phyloP scores from a whole-genome alignment of 2,329 filamentous ascomycete species.

The Pestalotiopsis sp. region DNA sequence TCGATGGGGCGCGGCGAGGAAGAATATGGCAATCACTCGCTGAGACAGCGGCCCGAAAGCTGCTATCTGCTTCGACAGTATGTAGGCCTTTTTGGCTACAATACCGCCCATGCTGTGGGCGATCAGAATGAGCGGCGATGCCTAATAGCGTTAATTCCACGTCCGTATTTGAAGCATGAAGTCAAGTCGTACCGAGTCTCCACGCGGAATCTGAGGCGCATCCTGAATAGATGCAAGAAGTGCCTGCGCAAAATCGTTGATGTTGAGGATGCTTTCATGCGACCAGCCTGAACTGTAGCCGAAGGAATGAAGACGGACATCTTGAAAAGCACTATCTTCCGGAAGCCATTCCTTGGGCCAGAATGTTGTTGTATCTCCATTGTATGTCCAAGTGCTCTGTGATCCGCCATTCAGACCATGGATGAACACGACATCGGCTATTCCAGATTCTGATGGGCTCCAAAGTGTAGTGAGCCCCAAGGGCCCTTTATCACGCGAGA shows the following conservation, averaged over 20 bases:
- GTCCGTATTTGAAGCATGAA: background rate
- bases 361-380: slow-evolving; percentile 20
- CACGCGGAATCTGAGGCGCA: slow-evolving; percentile 21
- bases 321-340: slow-evolving; percentile 26
- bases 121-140: slow-evolving; percentile 31
- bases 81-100: slow-evolving; percentile 35
- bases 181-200: slow-evolving; percentile 14
- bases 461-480: background rate
- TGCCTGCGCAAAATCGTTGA: slow-evolving; percentile 31
- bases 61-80: slow-evolving; percentile 24
- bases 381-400: slow-evolving; percentile 34
- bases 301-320: slow-evolving; percentile 34
- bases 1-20: slow-evolving; percentile 38
- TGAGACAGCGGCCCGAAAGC: slow-evolving; percentile 22
- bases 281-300: slow-evolving; percentile 24
- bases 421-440: slow-evolving; percentile 31
- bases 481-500: background rate
- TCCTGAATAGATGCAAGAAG: slow-evolving; percentile 30
- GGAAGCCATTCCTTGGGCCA: slow-evolving; percentile 37
- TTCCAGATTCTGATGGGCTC: background rate
- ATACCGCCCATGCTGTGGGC: slow-evolving; percentile 40
- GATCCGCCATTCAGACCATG: slow-evolving; percentile 38
- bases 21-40: slow-evolving; percentile 32
- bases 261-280: slow-evolving; percentile 24
- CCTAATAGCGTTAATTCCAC: background rate